Conservation (phyloP, 495 filamentous ascomycete species). For the Aspergillus conjunctus region DNA sequence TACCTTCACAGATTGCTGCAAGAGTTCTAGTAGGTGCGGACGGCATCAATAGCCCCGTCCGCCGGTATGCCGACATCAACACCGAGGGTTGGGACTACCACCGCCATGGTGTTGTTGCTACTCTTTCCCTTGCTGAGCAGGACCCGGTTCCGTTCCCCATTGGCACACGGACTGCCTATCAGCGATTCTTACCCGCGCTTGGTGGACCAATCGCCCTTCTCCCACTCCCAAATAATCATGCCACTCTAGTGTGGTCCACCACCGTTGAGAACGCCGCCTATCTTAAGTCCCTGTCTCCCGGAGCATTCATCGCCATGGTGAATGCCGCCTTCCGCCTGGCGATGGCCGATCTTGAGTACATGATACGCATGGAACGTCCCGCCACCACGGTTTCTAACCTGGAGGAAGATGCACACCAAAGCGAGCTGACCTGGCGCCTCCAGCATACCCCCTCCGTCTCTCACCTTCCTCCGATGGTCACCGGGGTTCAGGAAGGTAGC, state of each 20-base stretch:
- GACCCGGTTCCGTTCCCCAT: slow-evolving; percentile 30
- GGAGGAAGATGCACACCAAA: slow-evolving; percentile 51
- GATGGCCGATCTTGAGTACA: slow-evolving; percentile 76
- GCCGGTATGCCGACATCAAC: slow-evolving; percentile 82
- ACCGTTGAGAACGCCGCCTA: slow-evolving; percentile 73
- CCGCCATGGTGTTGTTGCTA: slow-evolving; percentile 88
- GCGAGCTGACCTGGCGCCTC: slow-evolving; percentile 80
- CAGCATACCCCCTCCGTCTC: slow-evolving; percentile 61
- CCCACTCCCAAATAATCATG: slow-evolving; percentile 78
- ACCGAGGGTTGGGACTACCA: slow-evolving; percentile 92
- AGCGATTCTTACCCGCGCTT: slow-evolving; percentile 85
- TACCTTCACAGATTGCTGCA: slow-evolving; percentile 61
- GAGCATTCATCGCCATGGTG: slow-evolving; percentile 82
- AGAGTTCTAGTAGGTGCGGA: slow-evolving; percentile 91
- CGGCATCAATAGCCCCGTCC: slow-evolving; percentile 91
- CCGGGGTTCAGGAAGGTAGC: slow-evolving; percentile 74
- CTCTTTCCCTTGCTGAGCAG: slow-evolving; percentile 66
- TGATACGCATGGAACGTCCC: slow-evolving; percentile 61
- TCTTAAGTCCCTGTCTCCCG: slow-evolving; percentile 70
- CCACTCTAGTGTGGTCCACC: slow-evolving; percentile 93
- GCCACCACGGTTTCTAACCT: slow-evolving; percentile 21
- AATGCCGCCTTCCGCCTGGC: slow-evolving; percentile 90
- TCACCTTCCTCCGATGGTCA: slow-evolving; percentile 59
- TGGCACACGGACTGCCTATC: slow-evolving; percentile 76
- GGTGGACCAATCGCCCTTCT: slow-evolving; percentile 86